Evolutionary conservation across 306 rosid species (phyloP), one percentile per base, ranked within the genome.

Genomic region (Sindora glabra): DNA sequence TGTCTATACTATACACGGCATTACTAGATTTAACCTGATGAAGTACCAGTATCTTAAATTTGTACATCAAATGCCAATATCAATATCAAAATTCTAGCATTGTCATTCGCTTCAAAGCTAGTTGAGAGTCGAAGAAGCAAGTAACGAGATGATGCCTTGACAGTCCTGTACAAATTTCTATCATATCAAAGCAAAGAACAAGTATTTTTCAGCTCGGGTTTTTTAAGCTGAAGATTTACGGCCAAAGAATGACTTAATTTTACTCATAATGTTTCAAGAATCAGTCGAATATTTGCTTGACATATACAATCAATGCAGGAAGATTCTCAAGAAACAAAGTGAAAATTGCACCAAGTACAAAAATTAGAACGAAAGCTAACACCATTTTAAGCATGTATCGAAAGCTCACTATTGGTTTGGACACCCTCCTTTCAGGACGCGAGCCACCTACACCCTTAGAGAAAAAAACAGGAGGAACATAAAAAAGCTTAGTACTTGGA

Each of bases 251-350:
- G 27, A 48, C 17, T 5, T 13, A 14, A 8, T 24, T 12, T 47
- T 34, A 14, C 17, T 37, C 65, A 59, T 19, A 44, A 64, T 8
- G 15, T 72, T 34, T 29, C 59, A 56, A 53, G 23, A 30, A 30
- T 21, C 44, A 67, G 33, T 39, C 38, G 39, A 79, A 15, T 25
- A 58, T 61, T 57, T 77, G 75, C 33, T 65, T 64, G 14, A 74
- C 39, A 66, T 48, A 76, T 40, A 66, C 33, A 53, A 89, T 61
- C 42, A 89, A 21, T 10, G 19, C 37, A 38, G 95, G 96, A 70
- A 89, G 85, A 73, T 77, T 77, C 55, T 89, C 95, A 11, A 89
- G 90, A 73, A 79, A 73, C 67, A 80, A 38, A 6, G 96, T 81
- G 50, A 86, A 73, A 42, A 81, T 50, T 51, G 85, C 83, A 48